Base-by-base conservation (phyloP, 805 yeast species). In the Diddensiella santjacobensis region DNA sequence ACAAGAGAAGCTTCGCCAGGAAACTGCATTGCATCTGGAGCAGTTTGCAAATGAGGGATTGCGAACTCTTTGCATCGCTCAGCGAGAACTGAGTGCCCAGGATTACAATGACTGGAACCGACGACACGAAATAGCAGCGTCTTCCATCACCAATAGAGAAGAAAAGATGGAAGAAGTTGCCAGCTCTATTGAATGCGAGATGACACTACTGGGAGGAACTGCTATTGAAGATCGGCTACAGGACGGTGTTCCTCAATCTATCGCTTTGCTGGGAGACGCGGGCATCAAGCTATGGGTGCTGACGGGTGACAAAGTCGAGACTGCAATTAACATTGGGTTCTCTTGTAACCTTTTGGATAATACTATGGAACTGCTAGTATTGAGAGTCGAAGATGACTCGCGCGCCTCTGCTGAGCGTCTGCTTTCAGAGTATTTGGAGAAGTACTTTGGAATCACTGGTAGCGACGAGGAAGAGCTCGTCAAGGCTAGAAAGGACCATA, bases 291-390 rank as follows among this genome's bases (percentile, higher is more conserved):
- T 86, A 33, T 85, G 95, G 95, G 93, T 85, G 42, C 70, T 85
- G 23, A 85, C 95, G 10, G 95, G 95, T 55, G 95, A 85, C 66
- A 81, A 83, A 63, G 81, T 85, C 40, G 95, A 85, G 65, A 85
- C 95, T n/a, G 95, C 95, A 2, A 86, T 85, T 63, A 86, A 86
- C 65, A 85, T 85, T 64, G 95, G 95, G 2, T 85, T 84, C 61
- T 81, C 89, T 13, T 85, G 95, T 67, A 86, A 86, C 55, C 69
- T 86, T 60, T 71, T 86, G 43, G 81, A 79, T 50, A 83, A 76
- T 54, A 80, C 75, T 37, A 86, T 86, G 95, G 79, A 83, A 57
- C 65, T 87, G 41, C 67, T 85, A 43, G 81, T 83, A 20, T 73
- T 86, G 15, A 71, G 67, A 37, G 57, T 65, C 3, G 73, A 69